A percentile compares a stretch with the other conserved stretches of the same genome.
These are phyloP conservation scores for Hyphodiscus hymeniophilus DNA, from an alignment of 495 filamentous ascomycete species.

Conservation along the genomic window DNA sequence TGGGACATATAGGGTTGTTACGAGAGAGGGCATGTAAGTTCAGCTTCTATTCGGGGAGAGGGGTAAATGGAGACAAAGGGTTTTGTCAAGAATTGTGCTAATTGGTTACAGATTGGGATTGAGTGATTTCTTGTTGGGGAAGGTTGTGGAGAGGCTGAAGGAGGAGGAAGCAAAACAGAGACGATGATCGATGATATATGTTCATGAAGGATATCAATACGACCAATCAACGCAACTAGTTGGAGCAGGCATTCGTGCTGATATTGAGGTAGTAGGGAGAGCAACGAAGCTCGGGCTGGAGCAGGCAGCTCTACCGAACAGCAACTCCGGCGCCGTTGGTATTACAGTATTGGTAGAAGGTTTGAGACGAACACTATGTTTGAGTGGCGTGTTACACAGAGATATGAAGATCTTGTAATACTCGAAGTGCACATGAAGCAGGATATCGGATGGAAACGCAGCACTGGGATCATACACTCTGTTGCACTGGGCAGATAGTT, in stretches of 20 bases:
- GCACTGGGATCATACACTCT: too few species aligned
- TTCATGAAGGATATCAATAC: too few species aligned
- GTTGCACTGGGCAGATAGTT: too few species aligned
- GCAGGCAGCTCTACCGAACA: too few species aligned
- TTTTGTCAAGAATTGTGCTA: conserved; percentile 20
- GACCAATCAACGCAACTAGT: too few species aligned
- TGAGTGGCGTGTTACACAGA: too few species aligned
- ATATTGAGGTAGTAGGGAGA: background rate
- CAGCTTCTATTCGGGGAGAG: background rate
- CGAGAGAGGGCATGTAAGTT: conserved; percentile 62
- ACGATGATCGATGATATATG: background rate
- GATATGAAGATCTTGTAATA: too few species aligned
- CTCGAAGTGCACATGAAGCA: too few species aligned
- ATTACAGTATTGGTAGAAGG: background rate
- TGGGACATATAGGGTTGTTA: conserved; percentile 61
- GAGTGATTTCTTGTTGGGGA: conserved; percentile 46
- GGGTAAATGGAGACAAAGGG: background rate
- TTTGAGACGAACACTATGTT: background rate
- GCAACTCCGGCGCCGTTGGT: too few species aligned
- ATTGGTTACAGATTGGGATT: conserved; percentile 39
- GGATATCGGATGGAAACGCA: too few species aligned
- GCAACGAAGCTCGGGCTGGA: background rate
- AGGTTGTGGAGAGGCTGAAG: conserved; percentile 41
- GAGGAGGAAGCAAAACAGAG: conserved; percentile 32
- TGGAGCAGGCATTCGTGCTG: too few species aligned